These are phyloP conservation scores for Suillus discolor DNA, from an alignment of 768 basidiomycete species.

Conservation along the genomic window DNA sequence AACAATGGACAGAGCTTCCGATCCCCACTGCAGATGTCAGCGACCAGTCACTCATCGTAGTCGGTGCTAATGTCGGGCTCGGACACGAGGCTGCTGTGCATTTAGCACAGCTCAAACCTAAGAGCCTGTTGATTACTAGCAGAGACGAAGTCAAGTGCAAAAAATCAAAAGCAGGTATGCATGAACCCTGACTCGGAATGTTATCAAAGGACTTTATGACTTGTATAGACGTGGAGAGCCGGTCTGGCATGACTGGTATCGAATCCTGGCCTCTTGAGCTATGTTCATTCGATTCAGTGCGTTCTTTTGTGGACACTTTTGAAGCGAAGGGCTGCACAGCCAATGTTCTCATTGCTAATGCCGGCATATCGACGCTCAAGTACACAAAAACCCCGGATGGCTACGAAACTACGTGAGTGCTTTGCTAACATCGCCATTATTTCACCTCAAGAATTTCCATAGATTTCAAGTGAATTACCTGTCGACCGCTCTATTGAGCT, in stretches of 20 bases:
- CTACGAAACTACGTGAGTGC: constrained; percentile 37
- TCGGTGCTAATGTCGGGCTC: constrained; percentile 31
- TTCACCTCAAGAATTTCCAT: neutral
- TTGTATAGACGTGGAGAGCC: constrained; percentile 23
- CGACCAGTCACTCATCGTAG: constrained; percentile 27
- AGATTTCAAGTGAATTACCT: constrained; percentile 41
- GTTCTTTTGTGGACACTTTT: constrained; percentile 30
- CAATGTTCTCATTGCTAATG: constrained; percentile 36
- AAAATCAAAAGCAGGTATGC: constrained; percentile 21
- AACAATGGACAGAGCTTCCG: constrained; percentile 33
- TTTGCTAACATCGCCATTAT: neutral
- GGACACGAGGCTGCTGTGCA: constrained; percentile 32
- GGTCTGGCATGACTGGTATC: constrained; percentile 10
- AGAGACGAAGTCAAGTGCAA: constrained; percentile 24
- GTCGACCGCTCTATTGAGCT: constrained; percentile 36
- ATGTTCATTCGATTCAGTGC: constrained; percentile 34
- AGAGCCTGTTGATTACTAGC: constrained; percentile 26
- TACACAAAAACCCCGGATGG: constrained; percentile 36
- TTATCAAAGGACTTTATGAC: neutral
- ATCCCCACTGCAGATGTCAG: constrained; percentile 20
- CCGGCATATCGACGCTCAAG: constrained; percentile 21
- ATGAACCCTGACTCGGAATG: neutral
- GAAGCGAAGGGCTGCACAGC: constrained; percentile 30
- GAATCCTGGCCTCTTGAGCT: constrained; percentile 39
- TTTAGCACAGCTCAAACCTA: constrained; percentile 26